Percentiles rank a stretch among this genome's conserved stretches.
These are phyloP conservation scores for Aplosporella prunicola DNA, from an alignment of 2,329 filamentous ascomycete species.

Conservation along the genomic window DNA sequence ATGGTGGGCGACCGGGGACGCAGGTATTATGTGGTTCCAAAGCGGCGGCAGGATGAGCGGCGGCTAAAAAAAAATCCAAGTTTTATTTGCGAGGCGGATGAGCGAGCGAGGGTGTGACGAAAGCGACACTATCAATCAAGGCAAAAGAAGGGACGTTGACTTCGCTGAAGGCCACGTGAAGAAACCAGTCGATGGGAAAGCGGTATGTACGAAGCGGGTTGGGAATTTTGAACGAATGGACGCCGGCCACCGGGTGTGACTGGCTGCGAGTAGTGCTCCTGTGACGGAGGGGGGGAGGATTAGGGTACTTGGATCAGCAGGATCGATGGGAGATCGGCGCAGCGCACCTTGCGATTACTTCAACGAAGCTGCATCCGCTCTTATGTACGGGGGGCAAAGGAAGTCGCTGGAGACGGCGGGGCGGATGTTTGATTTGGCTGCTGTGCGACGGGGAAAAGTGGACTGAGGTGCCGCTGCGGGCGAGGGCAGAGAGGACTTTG, in stretches of 20 bases:
- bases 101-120: too few relatives aligned
- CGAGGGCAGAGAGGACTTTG: slow-evolving; percentile 5
- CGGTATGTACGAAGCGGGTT: slow-evolving; percentile 12
- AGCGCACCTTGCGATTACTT: slow-evolving; percentile 22
- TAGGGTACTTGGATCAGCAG: slow-evolving; percentile 6
- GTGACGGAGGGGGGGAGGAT: too few relatives aligned
- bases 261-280: slow-evolving; percentile 18
- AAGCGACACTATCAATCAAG: too few relatives aligned
- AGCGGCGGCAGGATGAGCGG: too few relatives aligned
- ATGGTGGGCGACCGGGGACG: slow-evolving; percentile 15
- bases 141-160: slow-evolving; percentile 26
- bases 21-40: too few relatives aligned
- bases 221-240: slow-evolving; percentile 30
- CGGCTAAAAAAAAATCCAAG: background rate
- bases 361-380: slow-evolving; percentile 25
- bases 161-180: slow-evolving; percentile 16
- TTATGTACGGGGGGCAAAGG: slow-evolving; percentile 6
- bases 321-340: slow-evolving; percentile 10
- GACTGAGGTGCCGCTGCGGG: slow-evolving; percentile 11
- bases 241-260: slow-evolving; percentile 25
- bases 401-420: background rate
- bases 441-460: slow-evolving; percentile 12
- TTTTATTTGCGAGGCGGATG: too few relatives aligned
- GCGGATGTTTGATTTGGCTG: slow-evolving; percentile 10
- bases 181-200: slow-evolving; percentile 28